Conservation (phyloP, 257 asterid genomes). For the Plantago major region DNA sequence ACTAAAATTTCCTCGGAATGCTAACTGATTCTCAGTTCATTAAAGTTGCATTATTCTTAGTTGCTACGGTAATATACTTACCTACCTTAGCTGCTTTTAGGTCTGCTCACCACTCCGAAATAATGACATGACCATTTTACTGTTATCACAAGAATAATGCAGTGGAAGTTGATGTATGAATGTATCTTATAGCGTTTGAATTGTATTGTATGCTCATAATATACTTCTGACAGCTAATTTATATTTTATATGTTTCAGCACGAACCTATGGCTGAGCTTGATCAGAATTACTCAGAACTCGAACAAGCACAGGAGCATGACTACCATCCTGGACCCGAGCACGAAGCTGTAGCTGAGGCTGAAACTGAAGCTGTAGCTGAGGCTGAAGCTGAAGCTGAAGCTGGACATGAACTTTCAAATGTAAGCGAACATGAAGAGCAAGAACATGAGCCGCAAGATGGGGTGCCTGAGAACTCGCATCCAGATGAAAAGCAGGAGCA, state of each 20-base stretch:
- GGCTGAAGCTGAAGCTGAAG: slow-evolving; percentile 12
- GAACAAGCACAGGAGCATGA: slow-evolving; percentile 33
- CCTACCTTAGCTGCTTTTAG: neutral
- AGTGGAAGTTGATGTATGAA: neutral
- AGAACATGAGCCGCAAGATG: slow-evolving; percentile 23
- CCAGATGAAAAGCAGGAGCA: slow-evolving; percentile 47
- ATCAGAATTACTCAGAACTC: slow-evolving; percentile 26
- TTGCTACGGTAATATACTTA: no score
- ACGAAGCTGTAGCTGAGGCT: neutral
- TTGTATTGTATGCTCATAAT: neutral
- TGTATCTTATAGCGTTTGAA: slow-evolving; percentile 11
- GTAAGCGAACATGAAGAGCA: slow-evolving; percentile 23
- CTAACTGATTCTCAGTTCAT: no score
- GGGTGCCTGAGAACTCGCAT: slow-evolving; percentile 26
- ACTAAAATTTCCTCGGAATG: no score
- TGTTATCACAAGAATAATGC: slow-evolving; percentile 1
- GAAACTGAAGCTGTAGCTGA: slow-evolving; percentile 15
- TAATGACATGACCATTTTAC: slow-evolving; percentile 4
- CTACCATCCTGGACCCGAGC: slow-evolving; percentile 18
- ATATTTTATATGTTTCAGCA: slow-evolving; percentile 12
- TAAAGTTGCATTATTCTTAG: no score
- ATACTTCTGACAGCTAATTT: slow-evolving; percentile 5
- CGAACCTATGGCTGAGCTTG: slow-evolving; percentile 53
- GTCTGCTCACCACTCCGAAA: neutral
- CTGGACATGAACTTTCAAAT: slow-evolving; percentile 16